phyloP scores from a whole-genome alignment of 2,329 filamentous ascomycete genomes.

The Fusarium napiforme region DNA sequence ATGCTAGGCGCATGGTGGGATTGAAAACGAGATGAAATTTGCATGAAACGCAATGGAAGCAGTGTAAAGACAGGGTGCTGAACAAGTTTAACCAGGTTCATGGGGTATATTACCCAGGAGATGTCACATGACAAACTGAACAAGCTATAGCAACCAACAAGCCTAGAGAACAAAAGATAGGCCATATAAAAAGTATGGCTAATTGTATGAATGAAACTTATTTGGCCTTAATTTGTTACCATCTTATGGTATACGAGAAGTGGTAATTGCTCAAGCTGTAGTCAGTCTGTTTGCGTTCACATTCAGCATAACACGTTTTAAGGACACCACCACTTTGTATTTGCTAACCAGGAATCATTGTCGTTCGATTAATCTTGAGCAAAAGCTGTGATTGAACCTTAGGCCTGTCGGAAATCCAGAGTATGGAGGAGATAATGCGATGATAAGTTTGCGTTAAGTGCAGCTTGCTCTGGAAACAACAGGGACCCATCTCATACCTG shows the following conservation, averaged over 20 bases:
- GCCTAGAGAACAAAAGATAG: neutral
- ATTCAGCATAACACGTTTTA: neutral
- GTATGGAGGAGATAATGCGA: neutral
- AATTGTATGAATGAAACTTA: too few species aligned
- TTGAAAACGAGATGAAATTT: neutral
- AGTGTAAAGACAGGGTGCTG: neutral
- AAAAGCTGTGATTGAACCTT: too few species aligned
- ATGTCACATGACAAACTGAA: neutral
- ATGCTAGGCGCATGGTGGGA: neutral
- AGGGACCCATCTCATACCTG: fast-evolving
- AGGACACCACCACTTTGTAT: too few species aligned
- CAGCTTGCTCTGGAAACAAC: neutral
- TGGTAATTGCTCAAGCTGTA: neutral
- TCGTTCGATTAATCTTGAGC: too few species aligned
- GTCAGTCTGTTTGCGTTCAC: too few species aligned
- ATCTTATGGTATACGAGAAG: too few species aligned
- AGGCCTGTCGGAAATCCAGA: too few species aligned
- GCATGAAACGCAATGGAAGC: fast-evolving
- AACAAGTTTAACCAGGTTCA: neutral
- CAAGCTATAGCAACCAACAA: neutral
- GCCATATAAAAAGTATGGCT: neutral
- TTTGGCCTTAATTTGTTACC: too few species aligned
- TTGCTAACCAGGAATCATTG: neutral
- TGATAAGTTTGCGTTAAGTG: neutral
- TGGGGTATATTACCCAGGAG: too few species aligned